Conservation (phyloP, 768 basidiomycete species). For the Lanmaoa pseudosensibilis region DNA sequence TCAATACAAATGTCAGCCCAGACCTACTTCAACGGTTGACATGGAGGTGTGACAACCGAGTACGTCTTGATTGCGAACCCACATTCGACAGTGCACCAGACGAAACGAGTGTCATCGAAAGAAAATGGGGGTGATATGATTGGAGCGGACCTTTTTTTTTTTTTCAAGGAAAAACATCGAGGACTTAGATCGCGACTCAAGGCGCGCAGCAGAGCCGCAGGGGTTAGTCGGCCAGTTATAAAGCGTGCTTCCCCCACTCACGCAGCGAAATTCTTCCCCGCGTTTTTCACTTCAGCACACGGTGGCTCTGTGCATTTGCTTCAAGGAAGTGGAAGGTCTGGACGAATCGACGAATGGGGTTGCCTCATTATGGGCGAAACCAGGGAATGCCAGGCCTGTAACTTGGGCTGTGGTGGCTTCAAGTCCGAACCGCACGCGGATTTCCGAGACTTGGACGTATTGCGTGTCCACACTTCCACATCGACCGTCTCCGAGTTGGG, state of each 20-base stretch:
- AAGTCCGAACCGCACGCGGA: constrained; percentile 2
- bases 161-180: not conserved
- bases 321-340: not conserved
- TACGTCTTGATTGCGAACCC: not conserved
- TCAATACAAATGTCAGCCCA: not conserved
- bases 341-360: not conserved
- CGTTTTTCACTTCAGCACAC: not conserved
- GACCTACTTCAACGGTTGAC: not conserved
- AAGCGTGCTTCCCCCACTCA: not conserved
- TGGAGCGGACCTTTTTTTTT: not conserved
- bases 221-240: not conserved
- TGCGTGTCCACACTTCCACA: not conserved
- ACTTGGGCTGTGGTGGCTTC: not conserved
- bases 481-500: not conserved
- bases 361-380: not conserved
- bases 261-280: not conserved
- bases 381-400: not conserved
- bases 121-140: not conserved
- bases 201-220: not conserved
- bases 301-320: not conserved
- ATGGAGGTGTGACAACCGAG: not conserved
- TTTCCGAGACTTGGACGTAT: not conserved
- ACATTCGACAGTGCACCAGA: not conserved
- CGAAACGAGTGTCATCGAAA: not conserved
- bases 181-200: too few relatives aligned